Conservation (phyloP, 108 stramenopile species). For the Phaeodactylum tricornutum region DNA sequence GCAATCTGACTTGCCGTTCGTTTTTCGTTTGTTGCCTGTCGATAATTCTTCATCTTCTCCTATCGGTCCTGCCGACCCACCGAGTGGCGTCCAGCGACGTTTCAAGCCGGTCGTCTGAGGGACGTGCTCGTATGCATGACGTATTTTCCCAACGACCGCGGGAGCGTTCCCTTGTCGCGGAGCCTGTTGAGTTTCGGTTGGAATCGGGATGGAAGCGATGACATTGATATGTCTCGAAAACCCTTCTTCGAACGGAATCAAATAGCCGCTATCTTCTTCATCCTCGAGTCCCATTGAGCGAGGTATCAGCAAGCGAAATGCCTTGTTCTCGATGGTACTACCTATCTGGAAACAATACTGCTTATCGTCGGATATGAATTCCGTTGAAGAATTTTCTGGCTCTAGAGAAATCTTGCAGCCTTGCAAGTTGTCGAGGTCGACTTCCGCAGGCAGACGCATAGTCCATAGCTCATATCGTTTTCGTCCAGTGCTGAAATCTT, state of each 20-base stretch:
- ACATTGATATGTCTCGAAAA: slow-evolving; percentile 26
- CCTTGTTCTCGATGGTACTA: slow-evolving; percentile 27
- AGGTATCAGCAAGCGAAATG: slow-evolving; percentile 41
- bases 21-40: not conserved
- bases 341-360: slow-evolving; percentile 21
- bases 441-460: slow-evolving; percentile 41
- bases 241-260: slow-evolving; percentile 16
- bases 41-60: not conserved
- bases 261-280: slow-evolving; percentile 1
- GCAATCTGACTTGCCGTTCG: not conserved
- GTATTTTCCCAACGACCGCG: slow-evolving; percentile 6
- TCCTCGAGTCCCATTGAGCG: slow-evolving; percentile 2
- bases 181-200: slow-evolving; percentile 20
- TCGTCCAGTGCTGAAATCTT: not conserved
- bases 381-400: too few relatives aligned
- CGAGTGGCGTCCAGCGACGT: slow-evolving; percentile 60
- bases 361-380: too few relatives aligned
- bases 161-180: slow-evolving; percentile 6
- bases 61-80: slow-evolving; percentile 1
- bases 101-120: slow-evolving; percentile 69
- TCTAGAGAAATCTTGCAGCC: slow-evolving; percentile 30
- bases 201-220: slow-evolving; percentile 11
- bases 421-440: slow-evolving; percentile 38
- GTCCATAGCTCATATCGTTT: slow-evolving; percentile 49
- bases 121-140: slow-evolving; percentile 50